Evolutionary conservation across 352 stramenopile genomes (phyloP).

Genomic region (Phytophthora chlamydospora): DNA sequence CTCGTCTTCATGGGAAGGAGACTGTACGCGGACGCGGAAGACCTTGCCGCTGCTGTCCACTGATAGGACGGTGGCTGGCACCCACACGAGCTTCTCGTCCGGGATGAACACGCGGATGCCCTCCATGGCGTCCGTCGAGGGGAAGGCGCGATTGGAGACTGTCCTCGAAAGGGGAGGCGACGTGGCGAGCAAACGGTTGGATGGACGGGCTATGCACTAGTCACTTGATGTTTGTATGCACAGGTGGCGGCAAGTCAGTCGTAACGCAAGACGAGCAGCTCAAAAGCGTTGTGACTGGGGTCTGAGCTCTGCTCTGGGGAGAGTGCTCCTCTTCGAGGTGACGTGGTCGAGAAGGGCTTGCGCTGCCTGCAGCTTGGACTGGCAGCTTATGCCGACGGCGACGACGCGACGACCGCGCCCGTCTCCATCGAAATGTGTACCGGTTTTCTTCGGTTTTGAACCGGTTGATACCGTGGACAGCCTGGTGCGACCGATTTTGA

Average conservation of each 20-base stretch:
- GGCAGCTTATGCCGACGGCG: background rate
- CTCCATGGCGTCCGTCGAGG: conserved; percentile 55
- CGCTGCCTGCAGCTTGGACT: too few relatives aligned
- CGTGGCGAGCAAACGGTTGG: conserved; percentile 23
- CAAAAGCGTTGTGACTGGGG: too few relatives aligned
- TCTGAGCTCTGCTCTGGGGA: background rate
- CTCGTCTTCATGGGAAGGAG: conserved; percentile 28
- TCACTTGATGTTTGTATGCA: conserved; percentile 21
- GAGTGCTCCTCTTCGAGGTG: too few relatives aligned
- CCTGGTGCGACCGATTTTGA: background rate
- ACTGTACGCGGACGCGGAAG: conserved; percentile 71
- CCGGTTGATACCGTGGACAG: background rate
- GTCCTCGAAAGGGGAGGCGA: background rate
- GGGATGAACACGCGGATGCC: conserved; percentile 84
- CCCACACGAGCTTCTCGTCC: conserved; percentile 81
- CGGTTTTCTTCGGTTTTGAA: too few relatives aligned
- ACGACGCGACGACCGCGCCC: conserved; percentile 2
- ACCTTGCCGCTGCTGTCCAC: conserved; percentile 64
- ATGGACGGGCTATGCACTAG: conserved; percentile 3
- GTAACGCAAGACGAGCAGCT: background rate
- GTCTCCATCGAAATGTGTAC: conserved; percentile 27
- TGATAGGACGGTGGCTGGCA: conserved; percentile 75
- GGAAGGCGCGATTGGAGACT: conserved; percentile 2
- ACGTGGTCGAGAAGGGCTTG: too few relatives aligned
- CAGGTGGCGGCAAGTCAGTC: background rate